Base-by-base conservation (phyloP, 306 rosid genomes). In the Lathyrus oleraceus region DNA sequence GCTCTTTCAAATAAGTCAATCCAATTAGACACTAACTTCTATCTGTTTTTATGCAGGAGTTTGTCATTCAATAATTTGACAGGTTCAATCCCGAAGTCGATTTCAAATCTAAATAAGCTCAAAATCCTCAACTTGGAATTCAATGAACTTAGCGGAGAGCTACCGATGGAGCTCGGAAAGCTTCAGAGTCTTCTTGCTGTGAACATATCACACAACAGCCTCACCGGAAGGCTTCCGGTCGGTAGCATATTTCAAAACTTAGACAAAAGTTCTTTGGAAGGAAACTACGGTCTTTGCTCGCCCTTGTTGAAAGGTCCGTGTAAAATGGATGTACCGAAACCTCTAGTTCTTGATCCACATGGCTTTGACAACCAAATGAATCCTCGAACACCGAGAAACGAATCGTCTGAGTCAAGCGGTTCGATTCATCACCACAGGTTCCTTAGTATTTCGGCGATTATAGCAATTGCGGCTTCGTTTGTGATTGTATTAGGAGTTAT, bases 261-360 rank as follows among this genome's bases (percentile, higher is more conserved):
- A 72, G 97, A 90, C 85, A 81, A 83, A 80, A 94, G 95, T 77
- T 79, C 97, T 13, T 66, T 94, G 74, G 89, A 88, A 79, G 98
- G 98, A 59, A 94, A 94, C 80, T 57, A 79, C 6, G 98, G 98
- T 27, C 84, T 94, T 47, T 94, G 98, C 72, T 85, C 98, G 32
- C 95, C 92, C 13, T 77, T 94, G 78, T 58, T 94, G 70, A 73
- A 86, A 70, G 98, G 98, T 44, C 97, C 98, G n/a, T 94, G 98
- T 27, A 87, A 61, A 69, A 76, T 90, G 95, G 79, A 94, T 77
- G 96, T 88, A 10, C 82, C 97, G 6, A 94, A 94, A 80, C 98
- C 98, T 16, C 90, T 94, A 47, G 98, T 90, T 4, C 87, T 94
- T 64, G 96, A 90, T 49, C 98, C 98, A 21, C 84, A 85, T 80